Percentiles rank a stretch among this genome's conserved stretches.
phyloP scores from a whole-genome alignment of 2,329 filamentous ascomycete genomes.

The Fusarium napiforme region DNA sequence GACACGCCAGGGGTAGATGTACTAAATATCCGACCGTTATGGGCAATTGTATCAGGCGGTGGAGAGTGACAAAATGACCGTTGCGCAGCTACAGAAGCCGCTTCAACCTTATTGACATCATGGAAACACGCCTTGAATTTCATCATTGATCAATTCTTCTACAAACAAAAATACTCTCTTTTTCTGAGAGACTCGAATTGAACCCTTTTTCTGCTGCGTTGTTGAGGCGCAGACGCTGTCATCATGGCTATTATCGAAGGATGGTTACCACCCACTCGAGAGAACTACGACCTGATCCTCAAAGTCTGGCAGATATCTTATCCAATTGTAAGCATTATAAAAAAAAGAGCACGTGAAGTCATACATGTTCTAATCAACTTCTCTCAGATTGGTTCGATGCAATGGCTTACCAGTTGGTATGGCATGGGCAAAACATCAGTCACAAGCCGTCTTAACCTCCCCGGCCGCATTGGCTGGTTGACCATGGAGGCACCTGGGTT shows the following conservation, averaged over 20 bases:
- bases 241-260: constrained; percentile 61
- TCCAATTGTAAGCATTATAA: constrained; percentile 58
- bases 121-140: constrained; percentile 15
- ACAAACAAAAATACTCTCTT: not conserved
- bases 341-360: not conserved
- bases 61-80: constrained; percentile 36
- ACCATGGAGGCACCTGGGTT: constrained; percentile 88
- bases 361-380: not conserved
- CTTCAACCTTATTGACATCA: constrained; percentile 34
- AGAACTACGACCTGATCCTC: constrained; percentile 66
- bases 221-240: not conserved
- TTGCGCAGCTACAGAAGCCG: constrained; percentile 20
- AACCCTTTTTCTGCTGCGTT: not conserved
- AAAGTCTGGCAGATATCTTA: constrained; percentile 64
- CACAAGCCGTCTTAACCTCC: constrained; percentile 80
- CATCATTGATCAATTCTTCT: not conserved
- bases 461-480: constrained; percentile 87
- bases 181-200: not conserved
- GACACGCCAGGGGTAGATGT: not conserved
- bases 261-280: constrained; percentile 68
- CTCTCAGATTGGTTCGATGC: constrained; percentile 72
- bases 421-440: constrained; percentile 93
- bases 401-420: constrained; percentile 85
- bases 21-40: not conserved
- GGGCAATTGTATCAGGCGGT: constrained; percentile 34